phyloP scores from a whole-genome alignment of 208 protist species.

The Porcisia deanei region DNA sequence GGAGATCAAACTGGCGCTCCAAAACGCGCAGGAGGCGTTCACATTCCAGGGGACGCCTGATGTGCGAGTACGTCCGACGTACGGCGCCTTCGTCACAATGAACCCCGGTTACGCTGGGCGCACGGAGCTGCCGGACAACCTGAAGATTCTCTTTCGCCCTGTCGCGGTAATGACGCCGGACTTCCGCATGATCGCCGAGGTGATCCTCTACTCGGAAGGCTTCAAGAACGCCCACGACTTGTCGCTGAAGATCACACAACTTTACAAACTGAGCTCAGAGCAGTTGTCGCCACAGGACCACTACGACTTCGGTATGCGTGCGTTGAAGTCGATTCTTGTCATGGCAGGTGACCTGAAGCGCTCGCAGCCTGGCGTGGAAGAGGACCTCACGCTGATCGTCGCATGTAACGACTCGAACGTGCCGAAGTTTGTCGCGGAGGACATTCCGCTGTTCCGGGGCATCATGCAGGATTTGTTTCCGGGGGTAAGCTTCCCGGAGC shows the following conservation, averaged over 20 bases:
- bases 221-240: constrained; percentile 95
- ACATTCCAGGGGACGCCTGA: constrained; percentile 96
- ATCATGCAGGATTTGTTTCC: constrained; percentile 99
- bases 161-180: constrained; percentile 98
- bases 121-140: constrained; percentile 98
- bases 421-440: constrained; percentile 99
- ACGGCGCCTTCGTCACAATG: constrained; percentile 99
- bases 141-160: constrained; percentile 98
- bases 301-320: constrained; percentile 99
- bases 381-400: constrained; percentile 98
- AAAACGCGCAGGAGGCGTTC: constrained; percentile 82
- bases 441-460: constrained; percentile 97
- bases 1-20: constrained; percentile 95
- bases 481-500: constrained; percentile 93
- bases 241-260: constrained; percentile 97
- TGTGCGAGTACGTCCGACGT: constrained; percentile 94
- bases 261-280: constrained; percentile 98
- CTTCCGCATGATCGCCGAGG: constrained; percentile 98
- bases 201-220: constrained; percentile 98
- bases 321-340: constrained; percentile 98
- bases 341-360: constrained; percentile 98
- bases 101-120: constrained; percentile 99
- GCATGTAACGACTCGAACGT: constrained; percentile 98
- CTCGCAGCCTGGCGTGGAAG: constrained; percentile 94
- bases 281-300: constrained; percentile 97